A percentile compares a stretch with the other conserved stretches of the same genome.
Evolutionary conservation across 2,329 filamentous ascomycete genomes (phyloP).

Genomic region (Monosporascus sp.): DNA sequence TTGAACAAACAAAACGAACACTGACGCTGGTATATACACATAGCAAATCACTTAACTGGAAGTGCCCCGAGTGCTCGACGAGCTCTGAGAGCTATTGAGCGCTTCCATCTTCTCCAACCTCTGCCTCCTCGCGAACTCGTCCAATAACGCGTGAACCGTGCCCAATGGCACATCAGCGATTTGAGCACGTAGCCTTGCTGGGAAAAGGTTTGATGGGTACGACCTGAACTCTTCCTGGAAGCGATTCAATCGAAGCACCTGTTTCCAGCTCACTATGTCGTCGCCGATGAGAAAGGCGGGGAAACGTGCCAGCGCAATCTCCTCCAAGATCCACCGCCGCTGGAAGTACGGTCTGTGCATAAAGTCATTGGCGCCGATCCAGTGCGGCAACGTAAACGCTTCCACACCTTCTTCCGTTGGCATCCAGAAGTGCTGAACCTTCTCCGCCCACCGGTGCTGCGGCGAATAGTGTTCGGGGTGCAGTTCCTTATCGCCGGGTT

Average conservation of each 20-base stretch:
- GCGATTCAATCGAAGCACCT: slow-evolving; percentile 29
- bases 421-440: slow-evolving; percentile 22
- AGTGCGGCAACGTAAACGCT: slow-evolving; percentile 16
- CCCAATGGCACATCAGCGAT: slow-evolving; percentile 18
- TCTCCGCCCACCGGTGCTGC: slow-evolving; percentile 24
- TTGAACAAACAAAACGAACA: too few species aligned
- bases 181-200: slow-evolving; percentile 12
- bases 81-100: neutral
- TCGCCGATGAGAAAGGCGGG: slow-evolving; percentile 28
- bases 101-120: slow-evolving; percentile 3
- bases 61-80: neutral
- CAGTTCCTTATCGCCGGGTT: slow-evolving; percentile 27
- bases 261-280: slow-evolving; percentile 31
- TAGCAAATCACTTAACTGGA: too few species aligned
- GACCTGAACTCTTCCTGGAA: slow-evolving; percentile 32
- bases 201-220: slow-evolving; percentile 26
- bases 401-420: slow-evolving; percentile 15
- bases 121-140: slow-evolving; percentile 7
- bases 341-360: slow-evolving; percentile 29
- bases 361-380: slow-evolving; percentile 23
- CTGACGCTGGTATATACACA: too few species aligned
- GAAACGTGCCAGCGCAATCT: slow-evolving; percentile 29
- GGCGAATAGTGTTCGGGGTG: slow-evolving; percentile 32
- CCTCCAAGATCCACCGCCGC: slow-evolving; percentile 32
- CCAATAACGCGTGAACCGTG: slow-evolving; percentile 8